These are phyloP conservation scores for Tubosaeta brunneosetosa DNA, from an alignment of 768 basidiomycete species.

Conservation along the genomic window DNA sequence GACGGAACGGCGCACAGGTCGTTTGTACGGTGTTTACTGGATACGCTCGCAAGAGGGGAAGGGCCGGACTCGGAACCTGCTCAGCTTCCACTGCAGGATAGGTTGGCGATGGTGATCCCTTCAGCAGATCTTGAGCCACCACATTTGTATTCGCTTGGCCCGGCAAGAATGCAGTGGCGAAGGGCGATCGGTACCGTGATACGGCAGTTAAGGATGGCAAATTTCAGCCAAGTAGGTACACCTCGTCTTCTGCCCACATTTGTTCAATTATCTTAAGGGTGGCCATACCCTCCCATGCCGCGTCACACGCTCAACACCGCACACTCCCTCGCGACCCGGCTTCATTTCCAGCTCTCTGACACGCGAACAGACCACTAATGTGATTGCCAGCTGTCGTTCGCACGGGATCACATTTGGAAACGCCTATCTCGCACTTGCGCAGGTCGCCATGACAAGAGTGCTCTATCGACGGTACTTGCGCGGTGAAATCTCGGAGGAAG, in stretches of 20 bases:
- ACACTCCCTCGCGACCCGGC: neutral
- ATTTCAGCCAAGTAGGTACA: slow-evolving; percentile 25
- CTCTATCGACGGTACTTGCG: slow-evolving; percentile 43
- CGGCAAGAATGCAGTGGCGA: slow-evolving; percentile 42
- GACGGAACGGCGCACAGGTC: slow-evolving; percentile 45
- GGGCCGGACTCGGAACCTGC: slow-evolving; percentile 1
- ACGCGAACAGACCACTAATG: neutral
- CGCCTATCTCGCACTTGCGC: slow-evolving; percentile 41
- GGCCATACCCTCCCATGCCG: slow-evolving; percentile 36
- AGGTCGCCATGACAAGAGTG: slow-evolving; percentile 49
- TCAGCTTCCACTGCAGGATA: slow-evolving; percentile 31
- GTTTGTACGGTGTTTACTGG: slow-evolving; percentile 42
- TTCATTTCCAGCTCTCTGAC: neutral
- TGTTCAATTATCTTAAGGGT: neutral
- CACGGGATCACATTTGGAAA: neutral
- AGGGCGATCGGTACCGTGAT: slow-evolving; percentile 40
- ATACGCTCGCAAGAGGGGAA: slow-evolving; percentile 29
- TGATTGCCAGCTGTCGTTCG: neutral
- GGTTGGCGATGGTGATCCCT: slow-evolving; percentile 39
- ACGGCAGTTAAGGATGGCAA: slow-evolving; percentile 23
- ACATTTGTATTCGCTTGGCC: slow-evolving; percentile 23
- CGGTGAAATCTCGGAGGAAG: slow-evolving; percentile 44
- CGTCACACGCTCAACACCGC: neutral
- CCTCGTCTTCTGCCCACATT: neutral
- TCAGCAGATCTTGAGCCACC: slow-evolving; percentile 36